These are phyloP conservation scores for Chrysopogon serrulatus DNA, from an alignment of 176 grass and related monocot species.

Conservation along the genomic window DNA sequence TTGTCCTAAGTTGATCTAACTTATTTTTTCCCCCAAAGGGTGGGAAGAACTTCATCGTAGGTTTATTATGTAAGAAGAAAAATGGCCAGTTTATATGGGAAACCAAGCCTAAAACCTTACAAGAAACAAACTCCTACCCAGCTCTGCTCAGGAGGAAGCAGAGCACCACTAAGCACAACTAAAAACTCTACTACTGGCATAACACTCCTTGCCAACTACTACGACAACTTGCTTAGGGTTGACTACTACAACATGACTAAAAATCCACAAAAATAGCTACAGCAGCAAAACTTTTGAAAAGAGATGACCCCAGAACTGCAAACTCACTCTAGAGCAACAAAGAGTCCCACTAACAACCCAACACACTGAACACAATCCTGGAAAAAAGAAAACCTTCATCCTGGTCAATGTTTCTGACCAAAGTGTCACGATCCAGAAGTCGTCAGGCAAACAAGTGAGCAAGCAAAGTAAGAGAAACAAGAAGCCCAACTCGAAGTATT, in stretches of 20 bases:
- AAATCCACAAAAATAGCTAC: background rate
- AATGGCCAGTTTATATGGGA: too few species aligned
- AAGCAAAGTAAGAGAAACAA: too few species aligned
- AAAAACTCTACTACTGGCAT: background rate
- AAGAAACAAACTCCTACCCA: background rate
- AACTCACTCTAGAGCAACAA: background rate
- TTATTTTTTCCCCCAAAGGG: background rate
- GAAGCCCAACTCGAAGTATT: too few species aligned
- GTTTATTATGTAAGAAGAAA: too few species aligned
- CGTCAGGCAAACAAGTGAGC: too few species aligned
- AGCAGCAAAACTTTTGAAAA: background rate
- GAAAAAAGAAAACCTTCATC: background rate
- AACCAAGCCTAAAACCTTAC: background rate
- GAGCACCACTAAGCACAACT: background rate
- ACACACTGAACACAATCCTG: background rate
- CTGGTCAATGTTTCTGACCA: background rate
- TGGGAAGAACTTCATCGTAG: background rate
- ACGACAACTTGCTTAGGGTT: background rate
- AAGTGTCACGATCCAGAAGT: too few species aligned
- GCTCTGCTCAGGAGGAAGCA: background rate
- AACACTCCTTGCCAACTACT: background rate
- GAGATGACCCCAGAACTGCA: background rate
- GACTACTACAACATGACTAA: background rate
- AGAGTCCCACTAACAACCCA: background rate
- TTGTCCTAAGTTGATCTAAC: background rate